Conservation (phyloP, 331 rosid genomes). For the Malus hybrid region DNA sequence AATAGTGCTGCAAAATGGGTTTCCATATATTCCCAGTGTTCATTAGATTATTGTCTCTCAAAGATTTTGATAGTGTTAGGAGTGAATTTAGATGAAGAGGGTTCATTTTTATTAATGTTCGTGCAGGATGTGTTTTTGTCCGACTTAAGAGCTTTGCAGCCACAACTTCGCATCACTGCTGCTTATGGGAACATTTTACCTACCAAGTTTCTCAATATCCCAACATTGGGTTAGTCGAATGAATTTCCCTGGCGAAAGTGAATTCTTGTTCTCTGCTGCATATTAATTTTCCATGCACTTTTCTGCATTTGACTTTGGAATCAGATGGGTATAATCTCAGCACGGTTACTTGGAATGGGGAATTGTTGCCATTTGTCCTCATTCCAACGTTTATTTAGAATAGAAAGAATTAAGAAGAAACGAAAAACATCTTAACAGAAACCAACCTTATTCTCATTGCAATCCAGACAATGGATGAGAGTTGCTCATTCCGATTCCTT, state of each 20-base stretch:
- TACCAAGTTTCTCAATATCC: constrained; percentile 68
- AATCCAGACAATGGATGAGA: neutral
- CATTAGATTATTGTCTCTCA: neutral
- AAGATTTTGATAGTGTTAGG: neutral
- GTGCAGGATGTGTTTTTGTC: constrained; percentile 72
- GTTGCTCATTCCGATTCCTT: neutral
- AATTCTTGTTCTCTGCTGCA: neutral
- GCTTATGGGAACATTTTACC: constrained; percentile 95
- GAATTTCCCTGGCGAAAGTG: neutral
- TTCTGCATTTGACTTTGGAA: neutral
- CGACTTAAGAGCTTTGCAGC: constrained; percentile 60
- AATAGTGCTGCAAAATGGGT: neutral
- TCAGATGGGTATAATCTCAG: neutral
- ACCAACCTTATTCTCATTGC: neutral
- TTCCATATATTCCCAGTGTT: neutral
- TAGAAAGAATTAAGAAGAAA: neutral
- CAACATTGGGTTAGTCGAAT: constrained; percentile 44
- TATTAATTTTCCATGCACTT: neutral
- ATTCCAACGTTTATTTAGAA: neutral
- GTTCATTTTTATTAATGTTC: constrained; percentile 7
- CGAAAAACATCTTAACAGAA: neutral
- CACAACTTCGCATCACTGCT: constrained; percentile 76
- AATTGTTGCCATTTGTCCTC: neutral
- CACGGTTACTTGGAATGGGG: neutral
- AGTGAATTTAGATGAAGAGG: neutral